phyloP scores from a whole-genome alignment of 2,329 filamentous ascomycete species.

The Trichoderma semiorbis region DNA sequence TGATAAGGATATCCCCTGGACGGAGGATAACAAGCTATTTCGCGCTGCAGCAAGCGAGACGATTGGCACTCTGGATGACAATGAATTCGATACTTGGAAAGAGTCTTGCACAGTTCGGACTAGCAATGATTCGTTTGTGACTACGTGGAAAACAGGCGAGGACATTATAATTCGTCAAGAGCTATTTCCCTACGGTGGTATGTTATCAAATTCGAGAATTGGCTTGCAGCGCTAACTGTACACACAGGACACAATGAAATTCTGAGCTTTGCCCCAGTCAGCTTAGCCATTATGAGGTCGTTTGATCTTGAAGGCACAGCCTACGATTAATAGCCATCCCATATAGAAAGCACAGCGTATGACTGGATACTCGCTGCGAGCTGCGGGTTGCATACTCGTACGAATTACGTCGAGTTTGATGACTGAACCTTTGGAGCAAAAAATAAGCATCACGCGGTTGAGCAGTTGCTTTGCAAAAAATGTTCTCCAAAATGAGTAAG shows the following conservation, averaged over 20 bases:
- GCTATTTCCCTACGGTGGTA: constrained; percentile 53
- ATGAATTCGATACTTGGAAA: constrained; percentile 43
- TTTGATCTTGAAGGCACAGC: constrained; percentile 48
- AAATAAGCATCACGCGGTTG: background rate
- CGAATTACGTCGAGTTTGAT: background rate
- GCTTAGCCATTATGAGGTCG: constrained; percentile 61
- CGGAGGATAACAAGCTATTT: constrained; percentile 64
- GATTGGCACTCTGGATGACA: constrained; percentile 35
- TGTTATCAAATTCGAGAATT: constrained; percentile 24
- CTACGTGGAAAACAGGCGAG: constrained; percentile 42
- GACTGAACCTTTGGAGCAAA: background rate
- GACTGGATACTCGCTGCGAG: background rate
- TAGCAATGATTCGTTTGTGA: constrained; percentile 47
- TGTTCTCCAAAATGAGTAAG: background rate
- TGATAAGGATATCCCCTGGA: constrained; percentile 78
- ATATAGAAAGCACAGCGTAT: background rate
- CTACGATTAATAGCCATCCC: constrained; percentile 20
- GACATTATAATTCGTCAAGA: constrained; percentile 53
- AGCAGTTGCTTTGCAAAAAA: background rate
- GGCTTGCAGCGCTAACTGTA: background rate
- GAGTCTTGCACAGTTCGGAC: constrained; percentile 41
- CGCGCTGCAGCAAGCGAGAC: constrained; percentile 54
- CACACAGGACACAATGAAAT: constrained; percentile 65
- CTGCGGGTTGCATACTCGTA: background rate
- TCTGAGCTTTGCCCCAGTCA: constrained; percentile 61